A percentile compares a stretch with the other conserved stretches of the same genome.
These are phyloP conservation scores for Pythium scleroteichum DNA, from an alignment of 352 stramenopile species.

Conservation along the genomic window DNA sequence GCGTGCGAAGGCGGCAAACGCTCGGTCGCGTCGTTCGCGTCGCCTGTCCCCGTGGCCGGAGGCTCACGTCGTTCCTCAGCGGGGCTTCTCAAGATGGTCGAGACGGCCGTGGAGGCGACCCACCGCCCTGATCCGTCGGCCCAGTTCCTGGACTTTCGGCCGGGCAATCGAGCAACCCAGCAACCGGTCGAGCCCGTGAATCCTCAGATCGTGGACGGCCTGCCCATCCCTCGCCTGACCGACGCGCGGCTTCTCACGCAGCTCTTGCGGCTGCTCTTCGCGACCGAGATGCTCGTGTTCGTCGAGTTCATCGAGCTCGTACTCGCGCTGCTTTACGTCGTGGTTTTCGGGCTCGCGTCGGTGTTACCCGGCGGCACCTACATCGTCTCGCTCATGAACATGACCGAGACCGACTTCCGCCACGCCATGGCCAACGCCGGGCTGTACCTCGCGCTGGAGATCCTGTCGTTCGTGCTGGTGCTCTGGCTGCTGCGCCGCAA, in stretches of 20 bases:
- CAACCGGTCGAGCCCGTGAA: background rate
- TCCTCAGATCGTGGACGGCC: conserved; percentile 1
- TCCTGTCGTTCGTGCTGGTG: conserved; percentile 3
- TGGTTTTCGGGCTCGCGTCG: conserved; percentile 4
- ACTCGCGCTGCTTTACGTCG: conserved; percentile 14
- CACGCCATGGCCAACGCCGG: background rate
- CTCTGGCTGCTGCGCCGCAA: conserved; percentile 11
- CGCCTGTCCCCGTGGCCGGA: background rate
- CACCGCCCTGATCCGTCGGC: too few species aligned
- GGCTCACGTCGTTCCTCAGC: background rate
- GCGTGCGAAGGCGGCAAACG: conserved; percentile 5
- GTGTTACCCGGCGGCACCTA: conserved; percentile 2
- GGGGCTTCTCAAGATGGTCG: conserved; percentile 1
- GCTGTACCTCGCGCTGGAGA: conserved; percentile 8
- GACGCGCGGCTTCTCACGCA: conserved; percentile 11
- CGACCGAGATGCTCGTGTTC: conserved; percentile 3
- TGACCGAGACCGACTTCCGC: background rate
- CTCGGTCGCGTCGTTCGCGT: conserved; percentile 4
- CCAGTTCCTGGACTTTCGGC: conserved; percentile 18
- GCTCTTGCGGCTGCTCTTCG: conserved; percentile 14
- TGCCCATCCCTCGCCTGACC: background rate
- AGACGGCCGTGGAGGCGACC: background rate
- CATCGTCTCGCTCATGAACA: conserved; percentile 5
- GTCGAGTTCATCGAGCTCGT: conserved; percentile 28
- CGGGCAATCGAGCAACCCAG: background rate